phyloP scores from a whole-genome alignment of 768 basidiomycete species.

The Auricularia cornea region DNA sequence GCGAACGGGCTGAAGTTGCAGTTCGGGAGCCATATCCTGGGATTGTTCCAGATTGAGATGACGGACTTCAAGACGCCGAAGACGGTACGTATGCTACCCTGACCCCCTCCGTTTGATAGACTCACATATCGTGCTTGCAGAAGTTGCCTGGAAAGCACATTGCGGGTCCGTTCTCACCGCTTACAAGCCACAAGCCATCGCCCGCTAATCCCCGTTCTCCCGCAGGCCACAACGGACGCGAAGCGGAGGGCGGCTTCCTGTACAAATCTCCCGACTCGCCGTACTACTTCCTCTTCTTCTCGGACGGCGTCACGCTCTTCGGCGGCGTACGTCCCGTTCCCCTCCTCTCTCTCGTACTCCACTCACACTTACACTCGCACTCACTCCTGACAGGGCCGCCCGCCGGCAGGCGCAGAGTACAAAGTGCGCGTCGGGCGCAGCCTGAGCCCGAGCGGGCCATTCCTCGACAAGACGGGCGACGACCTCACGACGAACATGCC shows the following conservation, averaged over 20 bases:
- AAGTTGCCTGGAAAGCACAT: too few species aligned
- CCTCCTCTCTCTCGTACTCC: too few species aligned
- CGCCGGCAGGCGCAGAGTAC: background rate
- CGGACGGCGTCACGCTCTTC: conserved; percentile 13
- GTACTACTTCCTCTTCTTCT: conserved; percentile 9
- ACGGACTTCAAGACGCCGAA: background rate
- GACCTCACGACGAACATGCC: background rate
- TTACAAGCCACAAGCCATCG: background rate
- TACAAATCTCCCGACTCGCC: background rate
- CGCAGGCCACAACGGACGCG: background rate
- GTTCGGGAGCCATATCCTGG: too few species aligned
- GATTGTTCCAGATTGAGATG: too few species aligned
- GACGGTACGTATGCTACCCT: too few species aligned
- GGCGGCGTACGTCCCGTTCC: background rate
- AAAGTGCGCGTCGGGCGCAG: background rate
- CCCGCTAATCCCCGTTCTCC: too few species aligned
- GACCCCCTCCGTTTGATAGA: too few species aligned
- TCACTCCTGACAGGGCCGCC: background rate
- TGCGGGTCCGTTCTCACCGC: background rate
- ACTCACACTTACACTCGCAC: too few species aligned
- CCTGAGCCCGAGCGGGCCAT: background rate
- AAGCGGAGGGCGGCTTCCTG: background rate
- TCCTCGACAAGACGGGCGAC: background rate
- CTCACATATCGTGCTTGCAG: too few species aligned
- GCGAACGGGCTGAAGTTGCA: too few species aligned